Evolutionary conservation across 345 rosid genomes (phyloP), one percentile per base, ranked within the genome.

Genomic region (Acer campestre): DNA sequence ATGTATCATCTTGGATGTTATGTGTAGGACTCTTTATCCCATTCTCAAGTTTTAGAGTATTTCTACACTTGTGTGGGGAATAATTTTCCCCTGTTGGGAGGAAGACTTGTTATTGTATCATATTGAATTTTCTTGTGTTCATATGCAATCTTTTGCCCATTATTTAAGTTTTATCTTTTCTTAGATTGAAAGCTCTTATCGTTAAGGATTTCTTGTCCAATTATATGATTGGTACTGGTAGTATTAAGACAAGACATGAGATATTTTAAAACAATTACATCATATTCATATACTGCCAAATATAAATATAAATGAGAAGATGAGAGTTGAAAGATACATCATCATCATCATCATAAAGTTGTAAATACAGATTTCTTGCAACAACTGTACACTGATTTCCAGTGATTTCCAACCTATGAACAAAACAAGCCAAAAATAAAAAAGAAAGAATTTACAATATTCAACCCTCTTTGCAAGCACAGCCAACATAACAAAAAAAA

Each of bases 21-120:
- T 76, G 64, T 79, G 75, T 84, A 84, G 80, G 74, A 75, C 64
- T 71, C 83, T 79, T 76, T 75, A 76, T 78, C 59, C 77, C 42
- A 58, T 76, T 58, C 63, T 61, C 64, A 71, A 63, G 63, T 59
- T 68, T 42, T 75, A 81, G 80, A 79, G 77, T 82, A 68, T 74
- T 25, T 58, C 8, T 77, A 31, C 49, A 67, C 51, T 53, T 71
- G 68, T 70, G 49, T 46, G 58, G 72, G 82, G 71, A 76, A 76
- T 68, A 55, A 74, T 76, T 70, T 80, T 55, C 78, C 70, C 40
- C 35, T 7, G 51, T 44, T 75, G 77, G 80, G 82, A 75, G 67
- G 38, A 35, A 35, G 38, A 35, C 38, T 35, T 35, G 38, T 35
- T 35, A 35, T 35, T 35, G 5, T 31, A 31, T 35, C 59, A 48